Evolutionary conservation across 768 basidiomycete genomes (phyloP).

Genomic region (Lentinula lateritia): DNA sequence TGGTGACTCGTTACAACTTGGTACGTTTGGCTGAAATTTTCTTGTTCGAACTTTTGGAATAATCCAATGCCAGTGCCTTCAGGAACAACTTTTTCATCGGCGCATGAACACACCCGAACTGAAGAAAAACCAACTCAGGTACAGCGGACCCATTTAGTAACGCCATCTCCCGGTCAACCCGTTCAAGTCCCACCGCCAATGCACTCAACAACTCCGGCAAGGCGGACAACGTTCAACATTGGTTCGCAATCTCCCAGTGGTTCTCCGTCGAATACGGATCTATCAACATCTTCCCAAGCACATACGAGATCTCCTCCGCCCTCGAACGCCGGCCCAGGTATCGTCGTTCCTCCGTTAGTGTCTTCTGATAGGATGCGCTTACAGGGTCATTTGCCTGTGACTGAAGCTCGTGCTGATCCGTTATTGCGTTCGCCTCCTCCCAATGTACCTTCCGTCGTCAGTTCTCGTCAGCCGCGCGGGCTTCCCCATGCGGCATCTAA

Average conservation of each 20-base stretch:
- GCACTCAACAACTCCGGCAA: conserved; percentile 8
- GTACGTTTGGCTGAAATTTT: neutral
- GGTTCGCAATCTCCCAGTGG: conserved; percentile 57
- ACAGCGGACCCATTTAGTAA: neutral
- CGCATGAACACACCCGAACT: neutral
- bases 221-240: conserved; percentile 44
- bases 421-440: neutral
- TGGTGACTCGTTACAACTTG: neutral
- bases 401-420: neutral
- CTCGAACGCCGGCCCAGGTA: neutral
- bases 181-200: conserved; percentile 7
- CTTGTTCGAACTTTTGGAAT: neutral
- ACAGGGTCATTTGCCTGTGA: neutral
- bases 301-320: neutral
- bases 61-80: neutral
- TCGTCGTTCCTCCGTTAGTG: neutral
- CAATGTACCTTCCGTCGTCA: neutral
- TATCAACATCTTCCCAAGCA: conserved; percentile 5
- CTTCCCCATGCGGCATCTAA: conserved; percentile 6
- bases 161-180: conserved; percentile 3
- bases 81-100: neutral
- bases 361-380: neutral
- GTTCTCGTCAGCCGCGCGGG: conserved; percentile 1
- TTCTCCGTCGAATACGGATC: conserved; percentile 8
- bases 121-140: conserved; percentile 2